These are phyloP conservation scores for Diatrype stigma DNA, from an alignment of 2,329 filamentous ascomycete species.

Conservation along the genomic window DNA sequence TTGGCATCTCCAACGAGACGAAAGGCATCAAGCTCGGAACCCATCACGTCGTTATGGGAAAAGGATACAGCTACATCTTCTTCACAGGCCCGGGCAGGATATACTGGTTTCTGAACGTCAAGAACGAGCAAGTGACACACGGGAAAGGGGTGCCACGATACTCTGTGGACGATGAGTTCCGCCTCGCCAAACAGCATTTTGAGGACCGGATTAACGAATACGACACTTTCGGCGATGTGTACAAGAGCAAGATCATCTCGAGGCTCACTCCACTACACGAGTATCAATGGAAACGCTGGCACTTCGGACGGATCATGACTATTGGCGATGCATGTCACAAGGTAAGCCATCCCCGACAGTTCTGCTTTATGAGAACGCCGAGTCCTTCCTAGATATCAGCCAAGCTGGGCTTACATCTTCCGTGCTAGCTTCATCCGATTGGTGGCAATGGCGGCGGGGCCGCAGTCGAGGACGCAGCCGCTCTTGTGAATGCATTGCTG, in stretches of 20 bases:
- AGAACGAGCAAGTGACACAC: background rate
- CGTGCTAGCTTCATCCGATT: background rate
- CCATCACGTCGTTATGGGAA: background rate
- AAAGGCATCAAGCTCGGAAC: background rate
- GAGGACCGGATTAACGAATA: background rate
- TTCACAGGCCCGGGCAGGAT: background rate
- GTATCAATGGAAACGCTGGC: background rate
- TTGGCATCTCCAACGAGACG: background rate
- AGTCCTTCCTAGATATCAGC: background rate
- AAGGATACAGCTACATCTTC: background rate
- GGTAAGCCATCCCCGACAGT: background rate
- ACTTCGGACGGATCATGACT: background rate
- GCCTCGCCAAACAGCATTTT: background rate
- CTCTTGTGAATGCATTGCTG: background rate
- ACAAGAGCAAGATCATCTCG: background rate
- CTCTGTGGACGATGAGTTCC: background rate
- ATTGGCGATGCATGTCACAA: background rate
- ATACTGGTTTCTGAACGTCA: background rate
- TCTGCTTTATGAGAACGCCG: background rate
- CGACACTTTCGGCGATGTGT: background rate
- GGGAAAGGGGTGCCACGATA: background rate
- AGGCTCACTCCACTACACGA: background rate
- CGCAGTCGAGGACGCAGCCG: background rate
- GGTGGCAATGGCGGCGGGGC: background rate
- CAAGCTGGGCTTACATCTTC: background rate